Percentiles rank a stretch among this genome's conserved stretches.
phyloP scores from a whole-genome alignment of 148 eudicot species.

The Rhododendron griersonianum region DNA sequence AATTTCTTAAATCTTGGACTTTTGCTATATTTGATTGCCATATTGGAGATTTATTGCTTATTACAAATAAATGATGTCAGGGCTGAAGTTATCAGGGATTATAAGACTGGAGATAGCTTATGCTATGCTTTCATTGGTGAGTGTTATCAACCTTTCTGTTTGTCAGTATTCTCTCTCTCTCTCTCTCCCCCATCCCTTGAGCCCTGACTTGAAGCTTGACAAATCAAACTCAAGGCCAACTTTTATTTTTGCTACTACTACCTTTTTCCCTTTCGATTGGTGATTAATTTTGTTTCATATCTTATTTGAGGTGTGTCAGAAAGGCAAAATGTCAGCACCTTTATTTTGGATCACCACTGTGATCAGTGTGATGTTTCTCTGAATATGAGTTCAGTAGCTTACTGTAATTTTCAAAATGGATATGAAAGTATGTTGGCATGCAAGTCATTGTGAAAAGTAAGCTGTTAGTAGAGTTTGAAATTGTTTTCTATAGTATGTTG shows the following conservation, averaged over 20 bases:
- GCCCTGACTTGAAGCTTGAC: not conserved
- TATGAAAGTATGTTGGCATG: not conserved
- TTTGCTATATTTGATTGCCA: not conserved
- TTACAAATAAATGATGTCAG: constrained; percentile 31
- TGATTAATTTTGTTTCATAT: not conserved
- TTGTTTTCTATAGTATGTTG: not conserved
- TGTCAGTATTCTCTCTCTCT: not conserved
- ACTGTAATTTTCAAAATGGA: not conserved
- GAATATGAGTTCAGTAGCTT: not conserved
- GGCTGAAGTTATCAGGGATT: constrained; percentile 90
- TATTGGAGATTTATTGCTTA: constrained; percentile 11
- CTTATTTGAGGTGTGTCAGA: not conserved
- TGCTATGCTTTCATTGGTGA: constrained; percentile 97
- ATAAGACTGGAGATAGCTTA: constrained; percentile 87
- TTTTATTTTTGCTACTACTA: not conserved
- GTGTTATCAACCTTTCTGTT: constrained; percentile 11
- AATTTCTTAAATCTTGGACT: constrained; percentile 24
- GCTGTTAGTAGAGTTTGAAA: not conserved
- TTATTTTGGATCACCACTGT: not conserved
- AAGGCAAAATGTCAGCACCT: not conserved
- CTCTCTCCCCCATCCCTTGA: not conserved
- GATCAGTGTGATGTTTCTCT: not conserved
- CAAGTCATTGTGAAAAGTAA: not conserved
- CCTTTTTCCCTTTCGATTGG: not conserved
- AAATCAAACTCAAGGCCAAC: not conserved